phyloP scores from a whole-genome alignment of 1,139 yeast genomes.

The Pichia sp. region DNA sequence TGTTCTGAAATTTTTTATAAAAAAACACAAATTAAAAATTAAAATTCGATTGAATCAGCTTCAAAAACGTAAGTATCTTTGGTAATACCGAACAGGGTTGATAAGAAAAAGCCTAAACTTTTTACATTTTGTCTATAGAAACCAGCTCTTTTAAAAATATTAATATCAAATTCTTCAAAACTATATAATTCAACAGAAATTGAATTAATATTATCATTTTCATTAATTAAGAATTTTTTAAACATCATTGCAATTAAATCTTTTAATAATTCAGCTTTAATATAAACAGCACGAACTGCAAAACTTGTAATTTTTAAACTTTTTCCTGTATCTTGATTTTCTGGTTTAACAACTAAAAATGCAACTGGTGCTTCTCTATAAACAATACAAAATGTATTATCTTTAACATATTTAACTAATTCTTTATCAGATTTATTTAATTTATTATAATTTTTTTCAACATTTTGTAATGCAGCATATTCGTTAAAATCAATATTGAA shows the following conservation, averaged over 20 bases:
- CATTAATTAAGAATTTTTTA: constrained; percentile 10
- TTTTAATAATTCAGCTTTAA: constrained; percentile 53
- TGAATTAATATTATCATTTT: constrained; percentile 20
- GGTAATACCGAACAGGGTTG: constrained; percentile 36
- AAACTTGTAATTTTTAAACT: constrained; percentile 37
- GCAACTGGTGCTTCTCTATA: constrained; percentile 70
- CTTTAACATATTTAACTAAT: constrained; percentile 33
- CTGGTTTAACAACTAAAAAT: constrained; percentile 38
- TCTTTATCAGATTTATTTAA: constrained; percentile 27
- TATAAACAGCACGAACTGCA: constrained; percentile 61
- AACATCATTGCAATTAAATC: constrained; percentile 39
- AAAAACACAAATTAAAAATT: no score
- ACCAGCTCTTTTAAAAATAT: constrained; percentile 32
- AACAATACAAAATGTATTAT: constrained; percentile 47
- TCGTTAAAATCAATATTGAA: constrained; percentile 51
- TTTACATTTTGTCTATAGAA: constrained; percentile 19
- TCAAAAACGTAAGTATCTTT: constrained; percentile 46
- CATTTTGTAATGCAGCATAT: constrained; percentile 31
- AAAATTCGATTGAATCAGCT: constrained; percentile 14
- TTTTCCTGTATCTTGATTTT: constrained; percentile 24
- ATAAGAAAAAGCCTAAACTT: constrained; percentile 4
- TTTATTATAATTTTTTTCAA: constrained; percentile 21
- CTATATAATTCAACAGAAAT: constrained; percentile 46
- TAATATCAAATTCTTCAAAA: constrained; percentile 40
- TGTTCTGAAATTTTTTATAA: no score